Base-by-base conservation (phyloP, 164 flowering plant genomes). In the Nymphaea thermarum region DNA sequence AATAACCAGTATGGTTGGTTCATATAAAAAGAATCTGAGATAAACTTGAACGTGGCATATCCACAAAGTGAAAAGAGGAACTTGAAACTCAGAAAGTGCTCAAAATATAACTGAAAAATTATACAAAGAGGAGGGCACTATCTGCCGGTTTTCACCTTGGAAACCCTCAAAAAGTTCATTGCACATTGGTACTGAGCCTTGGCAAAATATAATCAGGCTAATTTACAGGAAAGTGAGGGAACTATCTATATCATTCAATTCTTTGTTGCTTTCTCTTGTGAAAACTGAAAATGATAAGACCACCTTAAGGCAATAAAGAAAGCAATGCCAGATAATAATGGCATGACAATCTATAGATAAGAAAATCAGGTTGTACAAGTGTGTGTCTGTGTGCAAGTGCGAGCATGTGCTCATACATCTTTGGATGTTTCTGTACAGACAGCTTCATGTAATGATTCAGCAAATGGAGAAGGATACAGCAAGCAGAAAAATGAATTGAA, bases 401-500 rank as follows among this genome's bases (percentile, higher is more conserved):
- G 15, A 8, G 57, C 14, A 5, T 8, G 15, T 51, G 3, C 14
- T 10, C 57, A 25, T 25, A 25, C 36, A 25, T 25, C 36, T 25
- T 25, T 5, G 57, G 57, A 51, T 51, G 36, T 25, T 51, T 51
- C 57, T 51, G 3, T 10, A 51, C 57, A 51, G 15, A 25, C 36
- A 25, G 36, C 36, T 25, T 25, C 36, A 25, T 25, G 57, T 51
- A 51, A 51, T 10, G 57, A 8, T 10, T 8, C 57, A 51, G 57
- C 42, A 62, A 10, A 5, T 25, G 36, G 36, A 3, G 69, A 14
- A 80, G 97, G 88, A 91, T 91, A 91, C 97, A 91, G 69, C 87
- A 82, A 59, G 85, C 87, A 67, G 91, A 84, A 74, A 89, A 87
- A n/a, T 87, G 74, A 14, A 77, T 68, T 4, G 89, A 91, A 70